These are phyloP conservation scores for Aspergillus puulaauensis DNA, from an alignment of 2,329 filamentous ascomycete genomes.

Conservation along the genomic window DNA sequence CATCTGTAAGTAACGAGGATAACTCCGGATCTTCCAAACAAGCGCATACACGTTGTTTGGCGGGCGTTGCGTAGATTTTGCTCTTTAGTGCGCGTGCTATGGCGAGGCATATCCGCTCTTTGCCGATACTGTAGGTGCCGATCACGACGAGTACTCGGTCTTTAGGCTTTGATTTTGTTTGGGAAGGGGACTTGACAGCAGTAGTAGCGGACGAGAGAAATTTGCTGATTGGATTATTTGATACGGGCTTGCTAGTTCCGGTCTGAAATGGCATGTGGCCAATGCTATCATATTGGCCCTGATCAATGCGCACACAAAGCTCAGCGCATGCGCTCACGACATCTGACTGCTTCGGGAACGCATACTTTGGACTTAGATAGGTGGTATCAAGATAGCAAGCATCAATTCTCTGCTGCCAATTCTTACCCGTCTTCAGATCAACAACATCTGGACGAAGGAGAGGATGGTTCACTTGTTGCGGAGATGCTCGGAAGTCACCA, in stretches of 20 bases:
- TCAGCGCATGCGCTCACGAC: slow-evolving; percentile 87
- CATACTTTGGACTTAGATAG: slow-evolving; percentile 92
- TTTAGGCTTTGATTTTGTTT: slow-evolving; percentile 36
- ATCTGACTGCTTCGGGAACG: slow-evolving; percentile 84
- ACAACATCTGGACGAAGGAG: slow-evolving; percentile 72
- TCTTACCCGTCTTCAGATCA: slow-evolving; percentile 69
- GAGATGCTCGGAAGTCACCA: slow-evolving; percentile 91
- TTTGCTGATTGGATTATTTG: slow-evolving; percentile 61
- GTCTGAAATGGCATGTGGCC: slow-evolving; percentile 57
- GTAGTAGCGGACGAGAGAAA: slow-evolving; percentile 55
- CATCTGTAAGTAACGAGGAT: slow-evolving; percentile 69
- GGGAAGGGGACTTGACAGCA: slow-evolving; percentile 20
- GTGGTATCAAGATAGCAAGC: slow-evolving; percentile 97
- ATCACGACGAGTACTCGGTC: slow-evolving; percentile 85
- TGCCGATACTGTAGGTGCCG: slow-evolving; percentile 96
- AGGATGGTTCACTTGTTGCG: slow-evolving; percentile 78
- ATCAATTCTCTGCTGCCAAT: slow-evolving; percentile 82
- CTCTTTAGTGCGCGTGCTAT: slow-evolving; percentile 82
- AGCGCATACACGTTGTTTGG: slow-evolving; percentile 79
- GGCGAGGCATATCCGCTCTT: slow-evolving; percentile 90
- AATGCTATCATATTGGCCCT: slow-evolving; percentile 64
- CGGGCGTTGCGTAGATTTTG: slow-evolving; percentile 83
- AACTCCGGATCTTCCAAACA: slow-evolving; percentile 86
- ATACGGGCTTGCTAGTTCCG: slow-evolving; percentile 47
- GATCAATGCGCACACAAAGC: slow-evolving; percentile 75